Evolutionary conservation across 345 rosid genomes (phyloP).

Genomic region (Citrus unshiu): DNA sequence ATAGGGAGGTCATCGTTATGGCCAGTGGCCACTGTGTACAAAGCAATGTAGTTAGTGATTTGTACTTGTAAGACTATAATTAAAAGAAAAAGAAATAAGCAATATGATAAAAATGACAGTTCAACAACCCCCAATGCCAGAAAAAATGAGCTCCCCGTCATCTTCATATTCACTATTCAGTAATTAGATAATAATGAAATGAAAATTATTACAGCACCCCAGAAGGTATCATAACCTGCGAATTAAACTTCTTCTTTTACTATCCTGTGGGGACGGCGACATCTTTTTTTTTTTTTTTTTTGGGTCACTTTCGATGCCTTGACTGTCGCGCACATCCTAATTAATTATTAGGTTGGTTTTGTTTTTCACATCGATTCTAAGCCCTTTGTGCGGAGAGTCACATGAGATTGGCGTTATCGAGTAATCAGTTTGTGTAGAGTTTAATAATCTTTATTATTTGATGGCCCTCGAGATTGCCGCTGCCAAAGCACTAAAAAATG

Average conservation of each 20-base stretch:
- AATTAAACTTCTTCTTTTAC: too few relatives aligned
- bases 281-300: not conserved
- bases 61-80: not conserved
- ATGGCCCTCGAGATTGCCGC: not conserved
- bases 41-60: not conserved
- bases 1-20: not conserved
- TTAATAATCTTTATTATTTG: not conserved
- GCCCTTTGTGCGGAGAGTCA: not conserved
- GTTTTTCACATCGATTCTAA: not conserved
- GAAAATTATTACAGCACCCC: not conserved
- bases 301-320: not conserved
- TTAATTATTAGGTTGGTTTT: not conserved
- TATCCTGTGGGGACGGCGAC: not conserved
- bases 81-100: not conserved
- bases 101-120: not conserved
- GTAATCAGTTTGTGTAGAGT: not conserved
- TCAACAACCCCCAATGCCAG: not conserved
- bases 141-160: not conserved
- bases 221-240: not conserved
- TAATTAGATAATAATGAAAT: not conserved
- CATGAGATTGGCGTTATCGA: not conserved
- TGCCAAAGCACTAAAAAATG: not conserved
- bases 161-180: not conserved
- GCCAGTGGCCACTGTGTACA: not conserved
- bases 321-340: not conserved